Base-by-base conservation (phyloP, 2,329 filamentous ascomycete genomes). In the Hirsutella thompsonii region DNA sequence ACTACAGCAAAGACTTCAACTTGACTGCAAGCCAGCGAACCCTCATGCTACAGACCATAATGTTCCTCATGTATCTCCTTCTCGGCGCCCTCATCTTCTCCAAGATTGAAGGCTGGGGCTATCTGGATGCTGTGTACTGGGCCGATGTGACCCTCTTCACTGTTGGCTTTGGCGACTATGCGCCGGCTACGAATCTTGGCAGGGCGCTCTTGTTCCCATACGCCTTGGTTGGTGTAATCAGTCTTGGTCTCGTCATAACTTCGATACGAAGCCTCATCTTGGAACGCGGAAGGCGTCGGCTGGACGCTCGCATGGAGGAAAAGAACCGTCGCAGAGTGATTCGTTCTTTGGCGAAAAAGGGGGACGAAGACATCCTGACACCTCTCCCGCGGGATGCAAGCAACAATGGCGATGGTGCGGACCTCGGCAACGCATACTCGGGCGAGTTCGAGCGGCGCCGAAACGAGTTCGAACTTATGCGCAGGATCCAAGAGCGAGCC, bases 11-110 rank as follows among this genome's bases (percentile, higher is more conserved):
- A 49, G 80, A 87, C 52, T 94, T 94, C 49, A 67, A 73, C 49
- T 68, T 94, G 20, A 89, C 83, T 0, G 75, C 80, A 40, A 82
- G 81, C 45, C 89, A 95, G 58, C 75, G 89, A 9, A 94, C 86
- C 0, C 66, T 95, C 19, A 94, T 95, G 68, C 63, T 94, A 21
- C 89, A 95, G 60, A 94, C 87, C 1, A 93, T 93, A 60, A 66
- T 83, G 42, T 85, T 93, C 54, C 79, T 94, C 39, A 62, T 85
- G 37, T 94, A 92, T 67, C 66, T 95, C 0, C 77, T 84, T 0
- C 61, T 87, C 2, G 89, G 89, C 1, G 86, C 81, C 0, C 73
- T 80, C 0, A 63, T 94, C 0, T 94, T 92, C 54, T 76, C 77
- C 5, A 66, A 66, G 2, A 70, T 92, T 3, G 81, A 94, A 46